These are phyloP conservation scores for Pleurotus tuoliensis DNA, from an alignment of 768 basidiomycete species.

Conservation along the genomic window DNA sequence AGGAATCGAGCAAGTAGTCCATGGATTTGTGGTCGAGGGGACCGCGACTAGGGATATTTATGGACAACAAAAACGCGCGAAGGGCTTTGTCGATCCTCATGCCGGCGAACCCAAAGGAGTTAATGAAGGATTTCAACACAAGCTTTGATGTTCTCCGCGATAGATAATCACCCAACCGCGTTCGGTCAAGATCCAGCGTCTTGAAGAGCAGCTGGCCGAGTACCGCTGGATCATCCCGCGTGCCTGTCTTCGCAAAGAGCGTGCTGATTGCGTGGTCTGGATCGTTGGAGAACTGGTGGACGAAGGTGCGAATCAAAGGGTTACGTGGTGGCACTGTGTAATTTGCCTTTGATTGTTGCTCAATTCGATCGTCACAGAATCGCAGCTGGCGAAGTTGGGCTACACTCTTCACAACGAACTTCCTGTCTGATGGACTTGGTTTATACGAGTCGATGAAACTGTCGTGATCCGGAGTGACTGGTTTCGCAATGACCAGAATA, in stretches of 20 bases:
- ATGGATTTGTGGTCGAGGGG: conserved; percentile 38
- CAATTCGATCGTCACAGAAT: conserved; percentile 67
- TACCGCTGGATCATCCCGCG: conserved; percentile 63
- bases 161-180: conserved; percentile 81
- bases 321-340: conserved; percentile 43
- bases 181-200: conserved; percentile 78
- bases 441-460: conserved; percentile 50
- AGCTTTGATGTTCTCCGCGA: conserved; percentile 67
- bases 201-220: conserved; percentile 80
- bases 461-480: conserved; percentile 69
- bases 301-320: conserved; percentile 66
- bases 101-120: conserved; percentile 81
- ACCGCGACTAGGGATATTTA: conserved; percentile 48
- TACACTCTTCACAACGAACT: conserved; percentile 87
- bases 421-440: conserved; percentile 63
- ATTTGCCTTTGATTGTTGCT: conserved; percentile 43
- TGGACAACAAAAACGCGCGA: conserved; percentile 81
- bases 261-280: conserved; percentile 75
- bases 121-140: conserved; percentile 80
- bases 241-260: conserved; percentile 59
- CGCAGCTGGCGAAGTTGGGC: conserved; percentile 71
- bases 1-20: conserved; percentile 76
- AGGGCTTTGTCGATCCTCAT: conserved; percentile 86
- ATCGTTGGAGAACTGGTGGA: conserved; percentile 75
- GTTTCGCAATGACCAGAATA: conserved; percentile 90